Base-by-base conservation (phyloP, 208 protist species). In the Leishmania mexicana region DNA sequence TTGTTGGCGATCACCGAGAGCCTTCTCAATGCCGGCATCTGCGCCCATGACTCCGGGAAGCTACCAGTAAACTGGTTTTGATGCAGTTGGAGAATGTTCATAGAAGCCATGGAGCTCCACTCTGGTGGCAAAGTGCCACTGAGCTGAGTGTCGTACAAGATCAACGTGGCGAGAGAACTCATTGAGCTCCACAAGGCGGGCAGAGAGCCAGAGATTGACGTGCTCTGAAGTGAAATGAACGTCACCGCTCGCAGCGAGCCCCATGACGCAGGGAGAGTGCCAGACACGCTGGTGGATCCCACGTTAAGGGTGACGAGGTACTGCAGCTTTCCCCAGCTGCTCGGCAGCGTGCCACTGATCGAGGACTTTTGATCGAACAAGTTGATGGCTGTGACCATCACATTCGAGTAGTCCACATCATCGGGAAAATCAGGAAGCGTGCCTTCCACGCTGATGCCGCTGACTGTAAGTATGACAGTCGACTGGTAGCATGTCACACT, bases 341-440 rank as follows among this genome's bases (percentile, higher is more conserved):
- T 62, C n/a, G 78, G 68, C 67, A 81, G 51, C 38, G 49, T 45
- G 17, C 78, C 78, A 49, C 17, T 53, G 24, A 81, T 17, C 15
- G 49, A 8, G 10, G 49, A 19, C 11, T 42, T 24, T 21, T n/a
- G n/a, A 38, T 31, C 28, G 21, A 51, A 64, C 35, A 78, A 68
- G 57, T 68, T 49, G 28, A 78, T 40, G 40, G 17, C 10, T 6
- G 75, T 65, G 57, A 78, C 54, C 53, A 78, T 68, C 17, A 78
- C 75, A 1, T 68, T 40, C 75, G 75, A 53, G 75, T 78, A 78
- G 75, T 78, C 42, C 6, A 78, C 35, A 58, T 28, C 75, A n/a
- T 64, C 51, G 4, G 75, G 75, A 40, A 78, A 21, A n/a, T 78
- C 40, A 31, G 75, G 75, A 11, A 78, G 75, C 53, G 75, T 78